These are phyloP conservation scores for Lecanicillium sp. DNA, from an alignment of 2,329 filamentous ascomycete species.

Conservation along the genomic window DNA sequence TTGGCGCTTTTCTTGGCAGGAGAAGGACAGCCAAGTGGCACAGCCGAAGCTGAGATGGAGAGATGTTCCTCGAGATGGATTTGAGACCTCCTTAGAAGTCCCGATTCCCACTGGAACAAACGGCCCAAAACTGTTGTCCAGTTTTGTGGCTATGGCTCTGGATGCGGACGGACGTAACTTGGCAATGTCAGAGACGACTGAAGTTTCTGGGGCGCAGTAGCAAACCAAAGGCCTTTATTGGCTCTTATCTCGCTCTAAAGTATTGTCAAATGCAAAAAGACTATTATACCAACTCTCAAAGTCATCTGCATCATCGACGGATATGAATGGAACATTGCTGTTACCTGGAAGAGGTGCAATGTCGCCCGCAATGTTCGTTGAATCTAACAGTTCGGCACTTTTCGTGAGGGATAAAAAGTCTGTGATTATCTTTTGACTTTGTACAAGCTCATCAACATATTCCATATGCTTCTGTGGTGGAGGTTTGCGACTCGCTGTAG, in stretches of 20 bases:
- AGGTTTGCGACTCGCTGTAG: conserved; percentile 10
- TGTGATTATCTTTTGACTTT: conserved; percentile 1
- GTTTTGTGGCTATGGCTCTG: not conserved
- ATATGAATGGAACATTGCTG: not conserved
- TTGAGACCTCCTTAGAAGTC: conserved; percentile 2
- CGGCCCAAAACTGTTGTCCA: not conserved
- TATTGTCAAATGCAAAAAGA: not conserved
- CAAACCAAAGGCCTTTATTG: not conserved
- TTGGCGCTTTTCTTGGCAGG: conserved; percentile 4
- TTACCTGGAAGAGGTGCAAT: not conserved
- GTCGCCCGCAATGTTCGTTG: too few relatives aligned
- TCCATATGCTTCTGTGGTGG: not conserved
- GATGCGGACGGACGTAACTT: not conserved
- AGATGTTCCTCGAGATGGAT: too few relatives aligned
- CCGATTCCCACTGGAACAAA: not conserved
- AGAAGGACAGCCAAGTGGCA: too few relatives aligned
- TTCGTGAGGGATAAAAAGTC: not conserved
- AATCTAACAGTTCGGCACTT: not conserved
- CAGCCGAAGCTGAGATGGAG: too few relatives aligned
- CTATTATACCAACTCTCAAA: conserved; percentile 5
- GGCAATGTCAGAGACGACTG: not conserved
- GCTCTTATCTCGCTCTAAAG: not conserved
- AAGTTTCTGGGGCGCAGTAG: not conserved
- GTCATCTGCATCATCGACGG: not conserved
- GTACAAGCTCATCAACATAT: not conserved